Percentiles rank a stretch among this genome's conserved stretches.
Conservation (phyloP, 208 protist genomes). For the Acanthamoeba triangularis region DNA sequence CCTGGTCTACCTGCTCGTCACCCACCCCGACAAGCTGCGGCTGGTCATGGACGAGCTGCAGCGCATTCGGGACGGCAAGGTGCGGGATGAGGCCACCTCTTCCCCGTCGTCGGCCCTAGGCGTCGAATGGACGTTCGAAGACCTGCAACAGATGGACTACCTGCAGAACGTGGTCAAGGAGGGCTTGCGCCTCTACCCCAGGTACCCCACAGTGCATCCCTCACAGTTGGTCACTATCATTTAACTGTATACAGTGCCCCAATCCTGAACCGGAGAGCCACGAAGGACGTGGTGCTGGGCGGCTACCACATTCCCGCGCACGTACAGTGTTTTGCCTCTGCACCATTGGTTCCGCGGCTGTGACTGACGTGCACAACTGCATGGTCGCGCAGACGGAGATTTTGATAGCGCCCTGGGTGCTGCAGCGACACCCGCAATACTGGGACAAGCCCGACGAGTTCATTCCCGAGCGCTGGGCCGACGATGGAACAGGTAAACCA, state of each 20-base stretch:
- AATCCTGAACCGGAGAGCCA: constrained; percentile 42
- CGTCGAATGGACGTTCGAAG: constrained; percentile 12
- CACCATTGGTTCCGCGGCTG: too few species aligned
- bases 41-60: constrained; percentile 24
- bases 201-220: too few species aligned
- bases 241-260: too few species aligned
- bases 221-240: too few species aligned
- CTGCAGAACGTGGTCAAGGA: constrained; percentile 61
- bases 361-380: too few species aligned
- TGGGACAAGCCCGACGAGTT: constrained; percentile 52
- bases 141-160: constrained; percentile 38
- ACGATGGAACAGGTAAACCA: neutral
- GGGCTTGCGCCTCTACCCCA: constrained; percentile 56
- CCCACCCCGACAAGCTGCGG: constrained; percentile 7
- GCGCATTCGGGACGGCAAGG: neutral
- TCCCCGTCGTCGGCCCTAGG: neutral
- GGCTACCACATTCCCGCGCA: constrained; percentile 27
- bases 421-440: constrained; percentile 43
- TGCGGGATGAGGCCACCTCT: neutral
- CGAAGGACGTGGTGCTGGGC: constrained; percentile 28
- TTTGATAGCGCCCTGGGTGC: constrained; percentile 36
- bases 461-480: constrained; percentile 62
- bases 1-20: constrained; percentile 38
- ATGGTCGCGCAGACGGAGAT: neutral
- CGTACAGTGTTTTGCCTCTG: too few species aligned